Conservation (phyloP, 2,329 filamentous ascomycete genomes). For the Plenodomus lindquistii region DNA sequence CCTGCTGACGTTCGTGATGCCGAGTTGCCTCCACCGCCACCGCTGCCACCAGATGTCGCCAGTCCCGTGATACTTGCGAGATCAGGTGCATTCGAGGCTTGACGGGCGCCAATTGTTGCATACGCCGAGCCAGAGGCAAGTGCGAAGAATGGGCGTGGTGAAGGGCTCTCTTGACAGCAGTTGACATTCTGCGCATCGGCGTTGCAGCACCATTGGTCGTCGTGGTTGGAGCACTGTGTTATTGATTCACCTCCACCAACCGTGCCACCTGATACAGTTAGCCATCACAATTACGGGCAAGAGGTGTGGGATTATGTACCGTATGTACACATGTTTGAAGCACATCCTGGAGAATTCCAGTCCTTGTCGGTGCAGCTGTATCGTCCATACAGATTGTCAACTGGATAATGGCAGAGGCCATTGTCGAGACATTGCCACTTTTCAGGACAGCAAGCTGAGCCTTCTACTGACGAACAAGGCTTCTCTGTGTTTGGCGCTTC, state of each 20-base stretch:
- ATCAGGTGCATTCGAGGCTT: constrained; percentile 18
- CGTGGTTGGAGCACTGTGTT: constrained; percentile 37
- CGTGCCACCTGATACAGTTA: constrained; percentile 18
- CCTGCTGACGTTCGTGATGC: constrained; percentile 18
- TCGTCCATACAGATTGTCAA: constrained; percentile 30
- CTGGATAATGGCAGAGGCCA: constrained; percentile 40
- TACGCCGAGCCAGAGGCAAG: constrained; percentile 37
- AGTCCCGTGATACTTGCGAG: constrained; percentile 34
- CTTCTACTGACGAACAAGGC: constrained; percentile 38
- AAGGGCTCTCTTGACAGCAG: constrained; percentile 38
- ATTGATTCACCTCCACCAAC: constrained; percentile 36
- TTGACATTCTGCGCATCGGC: constrained; percentile 31
- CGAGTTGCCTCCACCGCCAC: constrained; percentile 8
- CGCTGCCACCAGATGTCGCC: constrained; percentile 20
- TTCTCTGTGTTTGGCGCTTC: constrained; percentile 33
- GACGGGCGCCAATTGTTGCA: constrained; percentile 34
- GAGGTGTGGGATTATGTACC: constrained; percentile 15
- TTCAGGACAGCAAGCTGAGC: constrained; percentile 42
- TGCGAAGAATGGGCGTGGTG: constrained; percentile 38
- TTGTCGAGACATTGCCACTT: constrained; percentile 45
- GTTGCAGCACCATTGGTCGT: constrained; percentile 44
- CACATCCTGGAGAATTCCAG: constrained; percentile 38
- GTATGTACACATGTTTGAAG: constrained; percentile 42
- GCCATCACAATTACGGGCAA: constrained; percentile 1
- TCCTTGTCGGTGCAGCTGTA: constrained; percentile 43